Conservation (phyloP, 2,329 filamentous ascomycete genomes). For the Thielaviopsis punctulata region DNA sequence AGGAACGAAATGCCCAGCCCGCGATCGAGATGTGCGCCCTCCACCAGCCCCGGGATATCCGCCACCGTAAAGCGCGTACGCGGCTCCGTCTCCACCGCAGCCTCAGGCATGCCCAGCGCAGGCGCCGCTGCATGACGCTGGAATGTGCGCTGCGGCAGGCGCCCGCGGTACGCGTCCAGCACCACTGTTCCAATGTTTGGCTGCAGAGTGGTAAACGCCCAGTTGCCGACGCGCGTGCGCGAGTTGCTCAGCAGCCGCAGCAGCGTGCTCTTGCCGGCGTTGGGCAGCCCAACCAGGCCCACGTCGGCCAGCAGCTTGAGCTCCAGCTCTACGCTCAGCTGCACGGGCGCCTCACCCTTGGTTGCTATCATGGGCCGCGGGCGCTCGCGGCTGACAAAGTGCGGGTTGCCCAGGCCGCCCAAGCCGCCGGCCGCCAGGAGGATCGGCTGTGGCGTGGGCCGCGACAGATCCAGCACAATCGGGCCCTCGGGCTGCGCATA, state of each 20-base stretch:
- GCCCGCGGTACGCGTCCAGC: constrained; percentile 69
- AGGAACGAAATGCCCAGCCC: constrained; percentile 85
- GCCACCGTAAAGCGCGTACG: constrained; percentile 78
- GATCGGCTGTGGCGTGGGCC: constrained; percentile 67
- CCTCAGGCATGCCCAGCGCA: constrained; percentile 24
- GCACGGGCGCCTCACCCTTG: constrained; percentile 63
- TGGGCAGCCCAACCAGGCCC: constrained; percentile 83
- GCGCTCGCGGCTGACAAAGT: constrained; percentile 65
- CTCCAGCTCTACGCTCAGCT: constrained; percentile 69
- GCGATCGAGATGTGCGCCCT: constrained; percentile 80
- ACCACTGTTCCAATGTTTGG: constrained; percentile 94
- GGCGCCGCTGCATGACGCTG: constrained; percentile 16
- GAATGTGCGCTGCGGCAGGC: constrained; percentile 20
- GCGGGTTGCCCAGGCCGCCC: constrained; percentile 82
- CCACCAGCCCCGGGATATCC: constrained; percentile 86
- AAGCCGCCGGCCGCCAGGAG: constrained; percentile 75
- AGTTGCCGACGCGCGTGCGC: constrained; percentile 74
- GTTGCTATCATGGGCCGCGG: constrained; percentile 75
- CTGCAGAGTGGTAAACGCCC: constrained; percentile 91
- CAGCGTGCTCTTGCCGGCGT: constrained; percentile 89
- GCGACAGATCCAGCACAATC: constrained; percentile 54
- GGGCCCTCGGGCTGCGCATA: constrained; percentile 56
- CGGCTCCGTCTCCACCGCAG: constrained; percentile 19
- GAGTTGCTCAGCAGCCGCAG: constrained; percentile 76
- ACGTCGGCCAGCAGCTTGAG: constrained; percentile 91